These are phyloP conservation scores for Lasiodiplodia gonubiensis DNA, from an alignment of 2,329 filamentous ascomycete species.

Conservation along the genomic window DNA sequence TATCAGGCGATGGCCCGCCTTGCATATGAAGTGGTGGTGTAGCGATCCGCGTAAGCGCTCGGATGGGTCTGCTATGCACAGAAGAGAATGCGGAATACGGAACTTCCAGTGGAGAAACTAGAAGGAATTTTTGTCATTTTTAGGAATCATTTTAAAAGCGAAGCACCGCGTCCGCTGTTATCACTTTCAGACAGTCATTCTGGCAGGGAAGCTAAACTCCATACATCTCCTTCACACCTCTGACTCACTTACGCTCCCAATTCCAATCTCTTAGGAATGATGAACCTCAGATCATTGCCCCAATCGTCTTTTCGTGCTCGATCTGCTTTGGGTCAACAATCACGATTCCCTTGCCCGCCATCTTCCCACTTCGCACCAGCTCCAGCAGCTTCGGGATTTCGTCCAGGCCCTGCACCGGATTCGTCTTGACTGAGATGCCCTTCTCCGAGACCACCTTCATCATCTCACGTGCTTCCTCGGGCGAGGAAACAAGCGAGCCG, in stretches of 20 bases:
- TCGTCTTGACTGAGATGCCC: conserved; percentile 57
- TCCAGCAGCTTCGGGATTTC: conserved; percentile 59
- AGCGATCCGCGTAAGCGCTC: background rate
- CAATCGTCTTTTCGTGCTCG: conserved; percentile 38
- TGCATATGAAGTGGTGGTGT: background rate
- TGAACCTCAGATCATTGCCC: background rate
- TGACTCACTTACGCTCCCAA: background rate
- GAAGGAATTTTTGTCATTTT: background rate
- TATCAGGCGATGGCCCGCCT: background rate
- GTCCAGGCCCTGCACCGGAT: conserved; percentile 59
- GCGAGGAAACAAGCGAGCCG: conserved; percentile 54
- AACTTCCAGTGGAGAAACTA: background rate
- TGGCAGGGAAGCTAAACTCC: background rate
- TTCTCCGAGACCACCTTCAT: conserved; percentile 54
- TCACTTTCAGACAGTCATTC: background rate
- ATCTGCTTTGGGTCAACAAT: conserved; percentile 58
- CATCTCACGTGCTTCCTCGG: conserved; percentile 55
- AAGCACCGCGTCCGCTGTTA: background rate
- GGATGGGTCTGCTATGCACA: background rate
- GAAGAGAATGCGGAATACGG: background rate
- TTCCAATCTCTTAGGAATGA: background rate
- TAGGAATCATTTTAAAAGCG: background rate
- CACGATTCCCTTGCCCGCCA: conserved; percentile 62
- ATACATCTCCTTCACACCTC: background rate
- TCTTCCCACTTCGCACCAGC: conserved; percentile 58